Evolutionary conservation across 352 stramenopile genomes (phyloP).

Genomic region (Globisporangium yorkense): DNA sequence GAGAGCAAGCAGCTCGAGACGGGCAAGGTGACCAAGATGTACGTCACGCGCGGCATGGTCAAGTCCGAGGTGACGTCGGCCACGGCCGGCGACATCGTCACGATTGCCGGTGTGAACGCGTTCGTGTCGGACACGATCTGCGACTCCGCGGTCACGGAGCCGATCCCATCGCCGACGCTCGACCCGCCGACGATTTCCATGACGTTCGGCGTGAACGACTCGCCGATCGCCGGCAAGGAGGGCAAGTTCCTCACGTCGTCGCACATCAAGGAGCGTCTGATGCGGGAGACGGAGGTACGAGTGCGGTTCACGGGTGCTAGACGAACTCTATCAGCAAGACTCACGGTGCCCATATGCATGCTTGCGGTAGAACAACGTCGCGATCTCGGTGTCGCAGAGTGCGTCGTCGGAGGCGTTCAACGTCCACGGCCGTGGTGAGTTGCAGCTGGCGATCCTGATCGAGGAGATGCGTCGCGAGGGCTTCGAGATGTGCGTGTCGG

Average conservation of each 20-base stretch:
- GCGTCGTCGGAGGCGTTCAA: conserved; percentile 91
- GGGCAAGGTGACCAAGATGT: conserved; percentile 86
- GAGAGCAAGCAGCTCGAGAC: conserved; percentile 75
- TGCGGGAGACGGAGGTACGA: conserved; percentile 88
- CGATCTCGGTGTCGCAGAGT: conserved; percentile 88
- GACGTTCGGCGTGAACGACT: conserved; percentile 97
- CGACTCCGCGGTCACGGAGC: conserved; percentile 54
- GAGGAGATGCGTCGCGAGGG: conserved; percentile 98
- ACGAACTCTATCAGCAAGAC: not conserved
- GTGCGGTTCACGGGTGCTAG: not conserved
- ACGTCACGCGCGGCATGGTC: conserved; percentile 70
- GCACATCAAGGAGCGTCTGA: conserved; percentile 92
- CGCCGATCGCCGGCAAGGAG: conserved; percentile 93
- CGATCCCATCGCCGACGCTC: conserved; percentile 92
- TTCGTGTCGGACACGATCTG: conserved; percentile 90
- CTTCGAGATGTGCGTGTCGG: conserved; percentile 97
- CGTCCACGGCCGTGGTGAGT: conserved; percentile 94
- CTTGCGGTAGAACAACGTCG: conserved; percentile 94
- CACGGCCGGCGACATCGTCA: conserved; percentile 95
- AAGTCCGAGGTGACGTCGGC: conserved; percentile 87
- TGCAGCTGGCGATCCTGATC: conserved; percentile 98
- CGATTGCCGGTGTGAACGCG: conserved; percentile 91
- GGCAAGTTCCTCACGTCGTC: conserved; percentile 96
- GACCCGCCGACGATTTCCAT: conserved; percentile 97
- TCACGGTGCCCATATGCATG: not conserved